Percentiles rank a stretch among this genome's conserved stretches.
phyloP scores from a whole-genome alignment of 2,329 filamentous ascomycete species.

The Aspergillus arachidicola region DNA sequence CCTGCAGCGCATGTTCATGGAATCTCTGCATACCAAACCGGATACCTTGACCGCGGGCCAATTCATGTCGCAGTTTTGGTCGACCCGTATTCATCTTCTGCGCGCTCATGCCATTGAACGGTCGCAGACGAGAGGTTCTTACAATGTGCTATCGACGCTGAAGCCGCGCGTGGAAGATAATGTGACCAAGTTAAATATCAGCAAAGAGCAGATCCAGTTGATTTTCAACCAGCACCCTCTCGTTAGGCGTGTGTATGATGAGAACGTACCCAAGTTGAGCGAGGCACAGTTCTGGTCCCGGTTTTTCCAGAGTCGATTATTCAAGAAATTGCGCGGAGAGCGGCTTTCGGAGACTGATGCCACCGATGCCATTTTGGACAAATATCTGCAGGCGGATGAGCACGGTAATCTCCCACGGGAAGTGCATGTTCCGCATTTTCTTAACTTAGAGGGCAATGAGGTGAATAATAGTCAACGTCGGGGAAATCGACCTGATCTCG shows the following conservation, averaged over 20 bases:
- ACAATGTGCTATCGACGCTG: slow-evolving; percentile 90
- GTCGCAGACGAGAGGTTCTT: slow-evolving; percentile 82
- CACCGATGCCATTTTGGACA: slow-evolving; percentile 78
- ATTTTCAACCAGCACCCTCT: slow-evolving; percentile 93
- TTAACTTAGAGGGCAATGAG: slow-evolving; percentile 92
- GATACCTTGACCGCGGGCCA: slow-evolving; percentile 77
- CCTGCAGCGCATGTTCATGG: slow-evolving; percentile 82
- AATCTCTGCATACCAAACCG: slow-evolving; percentile 80
- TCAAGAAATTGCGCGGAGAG: slow-evolving; percentile 90
- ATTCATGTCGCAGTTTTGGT: slow-evolving; percentile 95
- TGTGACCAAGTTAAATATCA: slow-evolving; percentile 78
- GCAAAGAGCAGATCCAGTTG: slow-evolving; percentile 86
- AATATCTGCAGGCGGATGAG: slow-evolving; percentile 77
- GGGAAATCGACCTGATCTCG: slow-evolving; percentile 85
- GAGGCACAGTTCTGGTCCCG: slow-evolving; percentile 88
- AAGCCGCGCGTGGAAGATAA: slow-evolving; percentile 78
- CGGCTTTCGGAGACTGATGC: slow-evolving; percentile 77
- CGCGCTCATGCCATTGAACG: slow-evolving; percentile 89
- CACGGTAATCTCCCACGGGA: slow-evolving; percentile 51
- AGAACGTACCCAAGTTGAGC: slow-evolving; percentile 79
- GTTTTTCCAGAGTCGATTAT: slow-evolving; percentile 88
- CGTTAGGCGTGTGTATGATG: slow-evolving; percentile 87
- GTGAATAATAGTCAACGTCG: slow-evolving; percentile 85
- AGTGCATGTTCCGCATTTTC: slow-evolving; percentile 78
- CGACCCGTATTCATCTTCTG: slow-evolving; percentile 79